Percentiles rank a stretch among this genome's conserved stretches.
These are phyloP conservation scores for Globisporangium nodosum DNA, from an alignment of 352 stramenopile species.

Conservation along the genomic window DNA sequence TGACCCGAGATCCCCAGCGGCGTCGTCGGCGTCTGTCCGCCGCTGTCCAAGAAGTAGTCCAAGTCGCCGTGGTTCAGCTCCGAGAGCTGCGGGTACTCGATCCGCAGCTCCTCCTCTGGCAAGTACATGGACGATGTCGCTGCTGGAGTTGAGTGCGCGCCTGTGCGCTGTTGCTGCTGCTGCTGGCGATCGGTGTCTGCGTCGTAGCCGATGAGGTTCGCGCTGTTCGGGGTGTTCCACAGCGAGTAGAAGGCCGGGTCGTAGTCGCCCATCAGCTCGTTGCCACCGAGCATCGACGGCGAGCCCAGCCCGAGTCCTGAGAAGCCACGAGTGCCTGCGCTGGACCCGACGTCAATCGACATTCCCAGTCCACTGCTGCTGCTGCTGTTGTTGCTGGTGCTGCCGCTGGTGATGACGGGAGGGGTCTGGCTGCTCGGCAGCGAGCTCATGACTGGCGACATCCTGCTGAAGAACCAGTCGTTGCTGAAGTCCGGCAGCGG, in stretches of 20 bases:
- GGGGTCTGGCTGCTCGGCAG: slow-evolving; percentile 2
- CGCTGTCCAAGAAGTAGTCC: slow-evolving; percentile 64
- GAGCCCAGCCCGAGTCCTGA: slow-evolving; percentile 14
- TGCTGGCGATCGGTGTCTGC: slow-evolving; percentile 27
- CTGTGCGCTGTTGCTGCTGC: slow-evolving; percentile 5
- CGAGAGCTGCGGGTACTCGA: slow-evolving; percentile 58
- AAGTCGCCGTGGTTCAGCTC: slow-evolving; percentile 73
- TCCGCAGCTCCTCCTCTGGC: slow-evolving; percentile 63
- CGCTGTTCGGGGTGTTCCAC: slow-evolving; percentile 42
- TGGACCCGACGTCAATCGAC: slow-evolving; percentile 11
- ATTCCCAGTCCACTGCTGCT: neutral
- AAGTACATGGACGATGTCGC: slow-evolving; percentile 20
- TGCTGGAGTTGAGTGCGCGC: neutral
- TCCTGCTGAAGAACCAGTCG: slow-evolving; percentile 29
- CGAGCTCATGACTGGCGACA: slow-evolving; percentile 17
- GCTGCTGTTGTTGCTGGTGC: slow-evolving; percentile 7
- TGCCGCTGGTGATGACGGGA: neutral
- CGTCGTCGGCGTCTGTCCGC: slow-evolving; percentile 37
- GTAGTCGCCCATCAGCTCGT: slow-evolving; percentile 63
- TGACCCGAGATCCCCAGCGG: slow-evolving; percentile 22
- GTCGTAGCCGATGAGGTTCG: slow-evolving; percentile 48
- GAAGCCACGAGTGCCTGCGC: slow-evolving; percentile 7
- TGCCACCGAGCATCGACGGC: slow-evolving; percentile 46
- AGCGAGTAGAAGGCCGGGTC: slow-evolving; percentile 66
- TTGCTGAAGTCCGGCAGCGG: slow-evolving; percentile 40